These are phyloP conservation scores for Sechiopsis laciniata DNA, from an alignment of 306 rosid species.

Conservation along the genomic window DNA sequence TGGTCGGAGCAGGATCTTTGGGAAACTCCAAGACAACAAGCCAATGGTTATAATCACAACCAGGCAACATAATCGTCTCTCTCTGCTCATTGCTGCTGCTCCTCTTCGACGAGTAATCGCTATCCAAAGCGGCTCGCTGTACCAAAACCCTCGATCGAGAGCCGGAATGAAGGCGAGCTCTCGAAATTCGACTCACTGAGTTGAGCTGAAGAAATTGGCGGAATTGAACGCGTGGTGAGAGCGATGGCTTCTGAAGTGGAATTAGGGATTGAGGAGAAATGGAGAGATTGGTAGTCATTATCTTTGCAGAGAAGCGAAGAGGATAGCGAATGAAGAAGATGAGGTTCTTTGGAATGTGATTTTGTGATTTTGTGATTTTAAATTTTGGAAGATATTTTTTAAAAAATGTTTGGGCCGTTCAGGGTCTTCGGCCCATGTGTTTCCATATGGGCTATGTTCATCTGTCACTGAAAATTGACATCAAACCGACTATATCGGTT, in stretches of 20 bases:
- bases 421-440: no score
- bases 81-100: conserved; percentile 61
- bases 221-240: conserved; percentile 18
- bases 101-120: conserved; percentile 59
- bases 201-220: conserved; percentile 23
- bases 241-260: conserved; percentile 31
- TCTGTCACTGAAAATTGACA: no score
- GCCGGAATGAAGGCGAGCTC: conserved; percentile 17
- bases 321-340: neutral
- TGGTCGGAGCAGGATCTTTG: conserved; percentile 79
- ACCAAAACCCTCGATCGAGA: conserved; percentile 25
- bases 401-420: no score
- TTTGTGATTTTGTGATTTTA: no score
- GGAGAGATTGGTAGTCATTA: conserved; percentile 55
- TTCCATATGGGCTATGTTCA: no score
- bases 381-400: no score
- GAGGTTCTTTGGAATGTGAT: no score
- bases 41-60: conserved; percentile 97
- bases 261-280: conserved; percentile 50
- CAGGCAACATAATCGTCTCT: conserved; percentile 88
- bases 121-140: conserved; percentile 41
- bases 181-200: conserved; percentile 25
- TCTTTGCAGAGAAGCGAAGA: conserved; percentile 25
- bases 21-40: conserved; percentile 94
- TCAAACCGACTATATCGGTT: no score